Conservation (phyloP, 352 stramenopile genomes). For the Globisporangium splendens region DNA sequence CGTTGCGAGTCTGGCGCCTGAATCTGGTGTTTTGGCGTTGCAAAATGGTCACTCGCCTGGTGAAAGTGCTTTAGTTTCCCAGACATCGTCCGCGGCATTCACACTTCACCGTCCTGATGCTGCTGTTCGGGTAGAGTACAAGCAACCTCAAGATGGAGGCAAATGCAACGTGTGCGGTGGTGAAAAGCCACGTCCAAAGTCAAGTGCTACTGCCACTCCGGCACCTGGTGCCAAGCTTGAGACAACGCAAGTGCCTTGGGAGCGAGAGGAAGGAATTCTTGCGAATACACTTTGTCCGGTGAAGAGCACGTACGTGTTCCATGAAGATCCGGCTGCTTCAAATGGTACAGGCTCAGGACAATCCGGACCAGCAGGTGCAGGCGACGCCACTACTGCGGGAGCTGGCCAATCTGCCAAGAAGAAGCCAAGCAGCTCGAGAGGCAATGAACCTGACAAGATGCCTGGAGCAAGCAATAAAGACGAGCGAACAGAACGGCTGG, state of each 20-base stretch:
- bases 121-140: slow-evolving; percentile 61
- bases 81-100: slow-evolving; percentile 20
- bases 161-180: slow-evolving; percentile 41
- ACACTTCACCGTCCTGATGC: slow-evolving; percentile 37
- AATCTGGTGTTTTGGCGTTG: neutral
- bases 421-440: slow-evolving; percentile 20
- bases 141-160: slow-evolving; percentile 30
- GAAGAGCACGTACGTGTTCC: slow-evolving; percentile 75
- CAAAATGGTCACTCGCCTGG: slow-evolving; percentile 1
- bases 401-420: slow-evolving; percentile 39
- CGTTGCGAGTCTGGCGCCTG: neutral
- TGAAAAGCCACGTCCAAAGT: slow-evolving; percentile 34
- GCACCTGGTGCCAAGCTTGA: slow-evolving; percentile 30
- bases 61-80: slow-evolving; percentile 4
- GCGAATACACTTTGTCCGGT: slow-evolving; percentile 62
- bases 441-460: slow-evolving; percentile 67
- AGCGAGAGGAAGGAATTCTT: slow-evolving; percentile 56
- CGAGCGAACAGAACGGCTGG: slow-evolving; percentile 62
- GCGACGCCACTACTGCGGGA: neutral
- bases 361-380: neutral
- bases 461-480: slow-evolving; percentile 57
- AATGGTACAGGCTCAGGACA: slow-evolving; percentile 3
- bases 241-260: slow-evolving; percentile 52
- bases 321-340: slow-evolving; percentile 36
- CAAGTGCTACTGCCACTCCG: neutral